phyloP scores from a whole-genome alignment of 495 filamentous ascomycete genomes.

The Saxophila tyrrhenica region DNA sequence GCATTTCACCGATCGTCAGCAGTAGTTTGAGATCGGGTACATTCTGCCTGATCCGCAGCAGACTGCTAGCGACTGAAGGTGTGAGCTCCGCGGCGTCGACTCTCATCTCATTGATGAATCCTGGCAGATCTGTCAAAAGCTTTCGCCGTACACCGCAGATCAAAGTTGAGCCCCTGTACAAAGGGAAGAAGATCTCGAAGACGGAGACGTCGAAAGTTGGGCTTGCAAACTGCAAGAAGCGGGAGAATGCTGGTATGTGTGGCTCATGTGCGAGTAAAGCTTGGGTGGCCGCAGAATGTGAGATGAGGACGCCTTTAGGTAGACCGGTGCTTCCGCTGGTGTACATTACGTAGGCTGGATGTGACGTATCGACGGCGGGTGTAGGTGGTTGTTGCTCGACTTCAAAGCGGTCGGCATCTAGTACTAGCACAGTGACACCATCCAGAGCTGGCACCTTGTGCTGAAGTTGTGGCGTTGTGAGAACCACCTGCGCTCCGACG shows the following conservation, averaged over 20 bases:
- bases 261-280: conserved; percentile 64
- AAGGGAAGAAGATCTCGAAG: conserved; percentile 79
- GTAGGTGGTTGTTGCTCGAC: neutral
- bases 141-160: conserved; percentile 51
- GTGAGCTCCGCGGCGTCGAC: conserved; percentile 75
- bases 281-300: conserved; percentile 66
- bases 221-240: conserved; percentile 79
- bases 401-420: neutral
- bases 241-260: conserved; percentile 56
- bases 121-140: conserved; percentile 60
- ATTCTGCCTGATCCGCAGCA: conserved; percentile 48
- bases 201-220: conserved; percentile 83
- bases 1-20: conserved; percentile 80
- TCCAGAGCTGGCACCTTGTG: conserved; percentile 20
- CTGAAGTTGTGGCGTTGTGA: conserved; percentile 19
- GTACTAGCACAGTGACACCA: conserved; percentile 20
- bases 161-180: conserved; percentile 58
- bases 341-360: conserved; percentile 82
- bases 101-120: conserved; percentile 47
- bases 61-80: conserved; percentile 61
- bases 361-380: conserved; percentile 15
- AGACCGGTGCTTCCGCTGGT: conserved; percentile 82
- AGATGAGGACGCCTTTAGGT: conserved; percentile 73
- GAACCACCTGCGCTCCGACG: conserved; percentile 35
- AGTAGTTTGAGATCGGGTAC: conserved; percentile 52